phyloP scores from a whole-genome alignment of 768 basidiomycete species.

The Pulveroboletus sp. region DNA sequence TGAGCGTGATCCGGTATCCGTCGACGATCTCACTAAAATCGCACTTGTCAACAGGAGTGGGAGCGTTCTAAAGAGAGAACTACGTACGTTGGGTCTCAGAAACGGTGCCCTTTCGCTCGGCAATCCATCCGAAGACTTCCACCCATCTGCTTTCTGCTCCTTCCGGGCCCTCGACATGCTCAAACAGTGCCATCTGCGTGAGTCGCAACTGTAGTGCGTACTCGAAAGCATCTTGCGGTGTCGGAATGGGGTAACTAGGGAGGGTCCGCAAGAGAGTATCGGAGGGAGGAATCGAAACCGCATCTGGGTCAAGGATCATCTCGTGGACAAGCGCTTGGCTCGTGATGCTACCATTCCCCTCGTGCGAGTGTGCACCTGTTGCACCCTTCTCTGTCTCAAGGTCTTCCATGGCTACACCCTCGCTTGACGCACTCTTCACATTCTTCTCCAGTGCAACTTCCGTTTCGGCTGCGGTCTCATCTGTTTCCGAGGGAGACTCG shows the following conservation, averaged over 20 bases:
- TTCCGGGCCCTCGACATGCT: constrained; percentile 82
- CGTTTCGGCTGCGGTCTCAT: constrained; percentile 27
- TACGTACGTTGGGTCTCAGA: constrained; percentile 27
- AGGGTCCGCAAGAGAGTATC: constrained; percentile 40
- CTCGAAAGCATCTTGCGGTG: constrained; percentile 62
- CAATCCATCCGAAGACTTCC: constrained; percentile 83
- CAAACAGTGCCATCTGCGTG: constrained; percentile 76
- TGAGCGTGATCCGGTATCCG: constrained; percentile 27
- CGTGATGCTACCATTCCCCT: neutral
- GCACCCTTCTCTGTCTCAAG: constrained; percentile 11
- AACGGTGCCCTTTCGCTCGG: constrained; percentile 45
- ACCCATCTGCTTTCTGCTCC: constrained; percentile 76
- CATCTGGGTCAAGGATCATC: constrained; percentile 28
- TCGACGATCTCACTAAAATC: constrained; percentile 27
- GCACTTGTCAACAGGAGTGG: neutral
- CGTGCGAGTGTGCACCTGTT: neutral
- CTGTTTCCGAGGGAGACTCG: constrained; percentile 37
- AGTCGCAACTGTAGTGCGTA: constrained; percentile 80
- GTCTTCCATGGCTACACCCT: constrained; percentile 1
- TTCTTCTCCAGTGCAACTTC: constrained; percentile 12
- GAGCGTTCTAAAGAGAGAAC: neutral
- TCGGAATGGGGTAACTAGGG: constrained; percentile 46
- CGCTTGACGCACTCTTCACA: constrained; percentile 2
- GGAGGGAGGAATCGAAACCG: constrained; percentile 36
- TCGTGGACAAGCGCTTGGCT: constrained; percentile 11